These are phyloP conservation scores for Linum trigynum DNA, from an alignment of 345 rosid genomes.

Conservation along the genomic window DNA sequence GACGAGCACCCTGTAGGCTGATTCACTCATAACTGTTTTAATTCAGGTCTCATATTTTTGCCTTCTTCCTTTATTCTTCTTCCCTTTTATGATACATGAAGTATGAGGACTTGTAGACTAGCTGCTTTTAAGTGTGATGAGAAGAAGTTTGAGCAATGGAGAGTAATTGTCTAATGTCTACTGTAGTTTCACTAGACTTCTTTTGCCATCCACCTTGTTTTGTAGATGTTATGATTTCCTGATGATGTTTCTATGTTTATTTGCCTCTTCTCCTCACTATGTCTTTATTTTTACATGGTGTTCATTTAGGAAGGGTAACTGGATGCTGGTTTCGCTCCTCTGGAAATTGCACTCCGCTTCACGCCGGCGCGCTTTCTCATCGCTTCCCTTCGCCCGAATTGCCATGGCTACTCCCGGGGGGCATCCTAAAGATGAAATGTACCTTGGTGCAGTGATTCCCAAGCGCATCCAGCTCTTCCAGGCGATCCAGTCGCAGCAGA, in stretches of 20 bases:
- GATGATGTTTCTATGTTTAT: too few species aligned
- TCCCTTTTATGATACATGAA: slow-evolving; percentile 24
- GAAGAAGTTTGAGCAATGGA: slow-evolving; percentile 54
- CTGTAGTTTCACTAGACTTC: slow-evolving; percentile 7
- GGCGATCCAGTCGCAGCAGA: slow-evolving; percentile 46
- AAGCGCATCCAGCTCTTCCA: not conserved
- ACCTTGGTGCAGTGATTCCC: not conserved
- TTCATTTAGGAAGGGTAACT: too few species aligned
- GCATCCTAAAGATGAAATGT: not conserved
- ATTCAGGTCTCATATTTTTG: too few species aligned
- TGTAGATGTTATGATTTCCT: too few species aligned
- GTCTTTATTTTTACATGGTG: too few species aligned
- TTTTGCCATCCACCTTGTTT: too few species aligned
- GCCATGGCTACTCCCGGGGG: not conserved
- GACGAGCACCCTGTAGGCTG: too few species aligned
- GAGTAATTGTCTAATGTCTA: slow-evolving; percentile 36
- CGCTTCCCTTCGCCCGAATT: not conserved
- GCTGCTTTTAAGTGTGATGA: slow-evolving; percentile 73
- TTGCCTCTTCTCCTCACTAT: too few species aligned
- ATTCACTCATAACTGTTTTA: too few species aligned
- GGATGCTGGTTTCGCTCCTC: not conserved
- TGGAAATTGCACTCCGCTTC: not conserved
- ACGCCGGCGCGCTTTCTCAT: not conserved
- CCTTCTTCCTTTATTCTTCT: not conserved
- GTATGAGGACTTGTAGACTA: slow-evolving; percentile 52